Percentiles rank a stretch among this genome's conserved stretches.
Conservation (phyloP, 345 rosid genomes). For the Cochlearia excelsa region DNA sequence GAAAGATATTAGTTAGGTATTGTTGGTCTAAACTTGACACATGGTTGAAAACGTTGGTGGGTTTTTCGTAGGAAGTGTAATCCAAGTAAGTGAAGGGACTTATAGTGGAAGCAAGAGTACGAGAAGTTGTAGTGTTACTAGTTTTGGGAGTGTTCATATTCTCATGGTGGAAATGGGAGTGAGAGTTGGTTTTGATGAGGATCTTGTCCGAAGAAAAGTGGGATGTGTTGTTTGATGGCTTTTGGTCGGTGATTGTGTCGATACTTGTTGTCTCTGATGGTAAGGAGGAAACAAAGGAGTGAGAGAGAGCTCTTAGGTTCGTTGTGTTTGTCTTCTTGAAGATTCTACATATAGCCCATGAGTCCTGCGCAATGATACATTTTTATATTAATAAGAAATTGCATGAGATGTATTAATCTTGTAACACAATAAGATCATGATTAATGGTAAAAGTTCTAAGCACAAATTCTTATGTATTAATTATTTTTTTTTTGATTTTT, state of each 20-base stretch:
- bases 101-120: constrained; percentile 15
- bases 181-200: constrained; percentile 32
- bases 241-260: constrained; percentile 36
- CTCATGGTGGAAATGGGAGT: constrained; percentile 38
- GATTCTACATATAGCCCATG: constrained; percentile 95
- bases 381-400: constrained; percentile 1
- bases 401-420: neutral
- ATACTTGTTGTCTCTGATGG: constrained; percentile 37
- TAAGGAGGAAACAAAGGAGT: constrained; percentile 61
- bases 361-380: constrained; percentile 49
- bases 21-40: constrained; percentile 37
- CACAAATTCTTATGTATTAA: too few species aligned
- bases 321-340: constrained; percentile 80
- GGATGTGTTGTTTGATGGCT: constrained; percentile 31
- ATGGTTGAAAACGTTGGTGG: constrained; percentile 29
- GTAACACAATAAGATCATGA: too few species aligned
- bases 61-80: constrained; percentile 38
- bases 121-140: constrained; percentile 22
- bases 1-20: constrained; percentile 42
- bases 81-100: constrained; percentile 40
- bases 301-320: constrained; percentile 68
- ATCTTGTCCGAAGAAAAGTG: constrained; percentile 38
- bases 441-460: too few species aligned
- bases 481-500: too few species aligned
- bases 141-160: constrained; percentile 23